A percentile compares a stretch with the other conserved stretches of the same genome.
These are phyloP conservation scores for Ilex aquifolium DNA, from an alignment of 257 asterid genomes.

Conservation along the genomic window DNA sequence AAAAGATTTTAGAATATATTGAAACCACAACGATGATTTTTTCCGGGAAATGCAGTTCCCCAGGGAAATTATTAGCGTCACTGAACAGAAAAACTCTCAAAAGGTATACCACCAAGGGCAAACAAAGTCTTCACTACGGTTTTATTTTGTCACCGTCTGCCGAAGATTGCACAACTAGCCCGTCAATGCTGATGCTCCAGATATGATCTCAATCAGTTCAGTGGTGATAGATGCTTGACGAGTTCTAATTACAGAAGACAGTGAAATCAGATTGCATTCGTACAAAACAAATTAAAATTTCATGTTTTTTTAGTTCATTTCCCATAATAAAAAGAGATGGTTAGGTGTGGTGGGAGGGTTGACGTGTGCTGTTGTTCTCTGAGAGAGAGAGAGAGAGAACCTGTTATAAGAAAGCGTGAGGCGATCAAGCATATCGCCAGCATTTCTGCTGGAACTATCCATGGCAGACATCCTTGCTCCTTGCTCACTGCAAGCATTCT, in stretches of 20 bases:
- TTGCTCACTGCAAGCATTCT: slow-evolving; percentile 98
- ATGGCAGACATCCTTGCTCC: slow-evolving; percentile 99
- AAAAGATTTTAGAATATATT: too few relatives aligned
- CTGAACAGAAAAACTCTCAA: slow-evolving; percentile 13
- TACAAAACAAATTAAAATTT: background rate
- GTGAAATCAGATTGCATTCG: slow-evolving; percentile 3
- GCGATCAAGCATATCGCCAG: slow-evolving; percentile 99
- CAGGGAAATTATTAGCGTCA: slow-evolving; percentile 24
- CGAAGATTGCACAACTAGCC: slow-evolving; percentile 31
- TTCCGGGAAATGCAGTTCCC: slow-evolving; percentile 18
- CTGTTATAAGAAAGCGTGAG: slow-evolving; percentile 96
- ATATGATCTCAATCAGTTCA: slow-evolving; percentile 80
- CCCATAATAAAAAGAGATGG: too few relatives aligned
- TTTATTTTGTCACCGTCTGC: slow-evolving; percentile 49
- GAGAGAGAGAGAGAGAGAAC: slow-evolving; percentile 33
- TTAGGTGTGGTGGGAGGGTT: too few relatives aligned
- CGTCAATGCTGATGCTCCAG: slow-evolving; percentile 90
- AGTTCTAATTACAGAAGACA: slow-evolving; percentile 45
- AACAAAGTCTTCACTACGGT: slow-evolving; percentile 15
- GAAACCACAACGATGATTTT: background rate
- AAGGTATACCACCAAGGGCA: slow-evolving; percentile 16
- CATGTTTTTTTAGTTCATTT: too few relatives aligned
- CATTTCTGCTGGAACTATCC: slow-evolving; percentile 99
- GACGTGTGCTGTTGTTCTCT: background rate
- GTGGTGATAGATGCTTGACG: slow-evolving; percentile 98